These are phyloP conservation scores for Hygrocybe punicea DNA, from an alignment of 768 basidiomycete species.

Conservation along the genomic window DNA sequence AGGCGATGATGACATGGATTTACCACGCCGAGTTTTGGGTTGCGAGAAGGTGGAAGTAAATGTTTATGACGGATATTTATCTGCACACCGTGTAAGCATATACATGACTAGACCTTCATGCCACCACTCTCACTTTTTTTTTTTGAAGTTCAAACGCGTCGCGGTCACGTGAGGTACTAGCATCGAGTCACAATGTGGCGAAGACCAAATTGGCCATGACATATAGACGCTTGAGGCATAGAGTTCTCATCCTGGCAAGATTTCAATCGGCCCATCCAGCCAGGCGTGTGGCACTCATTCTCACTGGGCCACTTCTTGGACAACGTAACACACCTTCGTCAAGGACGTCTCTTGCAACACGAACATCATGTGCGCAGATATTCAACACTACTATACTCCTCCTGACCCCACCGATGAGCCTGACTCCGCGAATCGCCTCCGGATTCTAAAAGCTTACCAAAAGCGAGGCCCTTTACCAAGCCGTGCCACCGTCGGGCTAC, in stretches of 20 bases:
- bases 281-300: too few species aligned
- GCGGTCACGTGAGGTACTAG: neutral
- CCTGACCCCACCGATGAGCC: neutral
- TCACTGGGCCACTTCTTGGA: too few species aligned
- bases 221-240: too few species aligned
- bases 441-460: neutral
- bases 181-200: neutral
- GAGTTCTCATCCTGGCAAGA: too few species aligned
- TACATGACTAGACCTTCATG: too few species aligned
- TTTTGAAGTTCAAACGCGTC: neutral
- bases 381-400: neutral
- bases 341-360: neutral
- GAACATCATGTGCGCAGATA: neutral
- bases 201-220: too few species aligned
- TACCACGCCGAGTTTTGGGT: slow-evolving; percentile 70
- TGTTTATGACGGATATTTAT: too few species aligned
- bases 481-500: slow-evolving; percentile 18
- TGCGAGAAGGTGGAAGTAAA: slow-evolving; percentile 39
- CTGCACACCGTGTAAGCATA: too few species aligned
- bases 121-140: neutral
- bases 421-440: neutral
- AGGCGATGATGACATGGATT: slow-evolving; percentile 70
- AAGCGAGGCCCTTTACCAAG: neutral
- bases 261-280: too few species aligned
- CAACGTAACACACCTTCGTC: too few species aligned